Percentiles rank a stretch among this genome's conserved stretches.
Conservation (phyloP, 345 rosid genomes). For the Stellera chamaejasme region DNA sequence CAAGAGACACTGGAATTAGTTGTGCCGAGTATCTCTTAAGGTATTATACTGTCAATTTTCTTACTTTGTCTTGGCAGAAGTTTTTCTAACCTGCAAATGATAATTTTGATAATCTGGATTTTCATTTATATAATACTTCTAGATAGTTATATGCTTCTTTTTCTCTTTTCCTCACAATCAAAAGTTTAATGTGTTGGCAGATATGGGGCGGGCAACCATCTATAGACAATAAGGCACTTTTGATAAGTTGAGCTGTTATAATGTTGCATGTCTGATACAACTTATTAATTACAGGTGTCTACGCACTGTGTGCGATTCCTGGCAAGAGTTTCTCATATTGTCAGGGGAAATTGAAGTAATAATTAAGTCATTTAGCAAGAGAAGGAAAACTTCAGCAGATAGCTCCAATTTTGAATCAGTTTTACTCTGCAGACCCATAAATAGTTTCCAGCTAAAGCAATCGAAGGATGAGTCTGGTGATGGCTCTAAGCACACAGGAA, state of each 20-base stretch:
- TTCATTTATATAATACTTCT: background rate
- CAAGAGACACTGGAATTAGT: slow-evolving; percentile 61
- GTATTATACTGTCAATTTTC: slow-evolving; percentile 26
- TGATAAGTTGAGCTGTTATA: no score
- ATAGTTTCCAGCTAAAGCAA: slow-evolving; percentile 13
- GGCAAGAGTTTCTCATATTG: slow-evolving; percentile 46
- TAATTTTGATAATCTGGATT: slow-evolving; percentile 2
- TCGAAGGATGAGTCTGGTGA: slow-evolving; percentile 9
- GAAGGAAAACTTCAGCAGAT: slow-evolving; percentile 31
- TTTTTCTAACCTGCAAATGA: background rate
- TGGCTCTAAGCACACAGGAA: slow-evolving; percentile 6
- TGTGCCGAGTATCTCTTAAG: slow-evolving; percentile 82
- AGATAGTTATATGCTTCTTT: background rate
- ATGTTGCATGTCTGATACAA: background rate
- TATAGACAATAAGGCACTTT: no score
- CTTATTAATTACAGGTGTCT: slow-evolving; percentile 37
- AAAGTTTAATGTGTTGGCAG: background rate
- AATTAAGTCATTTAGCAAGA: slow-evolving; percentile 33
- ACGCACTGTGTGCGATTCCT: slow-evolving; percentile 44
- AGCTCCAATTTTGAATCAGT: slow-evolving; percentile 18
- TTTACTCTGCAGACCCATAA: slow-evolving; percentile 5
- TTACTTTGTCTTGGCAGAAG: slow-evolving; percentile 1
- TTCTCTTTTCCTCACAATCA: slow-evolving; percentile 1
- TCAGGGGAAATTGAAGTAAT: slow-evolving; percentile 18
- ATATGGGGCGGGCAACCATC: background rate